Base-by-base conservation (phyloP, 345 rosid genomes). In the Populus davidiana region DNA sequence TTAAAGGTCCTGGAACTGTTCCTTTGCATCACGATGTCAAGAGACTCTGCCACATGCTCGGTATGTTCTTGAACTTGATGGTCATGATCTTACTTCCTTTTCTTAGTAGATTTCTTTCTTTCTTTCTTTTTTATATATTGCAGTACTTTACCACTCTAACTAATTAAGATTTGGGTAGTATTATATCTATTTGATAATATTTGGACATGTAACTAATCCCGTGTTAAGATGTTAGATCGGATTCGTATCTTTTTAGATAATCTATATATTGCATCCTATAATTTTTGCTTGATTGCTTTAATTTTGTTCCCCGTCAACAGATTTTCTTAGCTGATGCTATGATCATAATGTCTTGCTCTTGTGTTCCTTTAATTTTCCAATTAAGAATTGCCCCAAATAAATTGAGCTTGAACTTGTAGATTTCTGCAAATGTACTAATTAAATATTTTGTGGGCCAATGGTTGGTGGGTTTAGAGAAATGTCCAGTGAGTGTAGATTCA, bases 1-100 rank as follows among this genome's bases (percentile, higher is more conserved):
- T 92, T 82, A 85, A 78, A 76, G 91, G 91, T 73, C 87, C 86
- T 67, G 89, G 85, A 70, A 79, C 84, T 36, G 90, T 88, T 73
- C 97, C 94, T 65, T 52, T 77, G 4, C 80, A 84, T n/a, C 71
- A 35, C 27, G 87, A 89, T 78, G 92, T 89, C 5, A 70, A 81
- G 11, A 82, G 61, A 64, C 27, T 92, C 10, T 77, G 87, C 79
- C 25, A 64, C 75, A 73, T 90, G 67, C 85, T 92, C 18, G 97
- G 97, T 92, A 78, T 25, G 84, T 79, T 1, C n/a, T 20, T 36
- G 47, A 35, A 16, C 6, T 33, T 67, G 38, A 35, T 66, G 38
- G 69, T 70, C 20, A 13, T 18, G 29, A 5, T 43, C 49, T n/a
- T 6, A 2, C 4, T 43, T 44, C 9, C 4, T 20, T 6, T 10